Evolutionary conservation across 495 filamentous ascomycete species (phyloP), one percentile per base, ranked within the genome.

Genomic region (Aspergillus funiculosus): DNA sequence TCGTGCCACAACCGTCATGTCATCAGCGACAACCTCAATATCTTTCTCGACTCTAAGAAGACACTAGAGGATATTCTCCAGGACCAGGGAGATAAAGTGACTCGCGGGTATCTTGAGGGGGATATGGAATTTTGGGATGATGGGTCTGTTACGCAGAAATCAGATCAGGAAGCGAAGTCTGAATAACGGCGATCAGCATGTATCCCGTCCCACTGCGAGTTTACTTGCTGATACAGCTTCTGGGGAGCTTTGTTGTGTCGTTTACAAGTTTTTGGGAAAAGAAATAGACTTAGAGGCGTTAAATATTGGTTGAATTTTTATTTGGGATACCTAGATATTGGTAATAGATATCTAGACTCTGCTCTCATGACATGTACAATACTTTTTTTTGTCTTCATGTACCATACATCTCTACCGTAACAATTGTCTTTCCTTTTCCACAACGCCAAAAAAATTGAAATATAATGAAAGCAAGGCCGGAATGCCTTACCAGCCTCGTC

Each of bases 1-100:
- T 64, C 65, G 0, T 99, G 92, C 64, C 74, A 81, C 54, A 86
- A 84, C 54, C 75, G 88, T 15, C 92, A 99, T 71, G 69, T 97
- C 43, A 96, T 99, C 55, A 82, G 77, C 58, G 92, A 99, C 67
- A 85, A 99, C 66, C 66, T 97, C 30, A 63, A 65, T 10, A 70
- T 74, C 27, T 74, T 74, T 51, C 65, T 64, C 21, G 71, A 74
- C 21, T 49, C 62, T 32, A 56, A 55, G 36, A 66, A 55, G 14
- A 72, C 60, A 0, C 39, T 66, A 5, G 63, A 68, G 48, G 65
- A 67, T 52, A 54, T 72, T 2, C 15, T 73, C 48, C 44, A 52
- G 17, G 43, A 66, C 35, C 46, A 62, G 22, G 70, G 71, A 4
- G 49, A 57, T 40, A 40, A 46, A 11, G 10, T 71, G 21, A 67